Base-by-base conservation (phyloP, 2,329 filamentous ascomycete genomes). In the Cryphonectria naterciae region DNA sequence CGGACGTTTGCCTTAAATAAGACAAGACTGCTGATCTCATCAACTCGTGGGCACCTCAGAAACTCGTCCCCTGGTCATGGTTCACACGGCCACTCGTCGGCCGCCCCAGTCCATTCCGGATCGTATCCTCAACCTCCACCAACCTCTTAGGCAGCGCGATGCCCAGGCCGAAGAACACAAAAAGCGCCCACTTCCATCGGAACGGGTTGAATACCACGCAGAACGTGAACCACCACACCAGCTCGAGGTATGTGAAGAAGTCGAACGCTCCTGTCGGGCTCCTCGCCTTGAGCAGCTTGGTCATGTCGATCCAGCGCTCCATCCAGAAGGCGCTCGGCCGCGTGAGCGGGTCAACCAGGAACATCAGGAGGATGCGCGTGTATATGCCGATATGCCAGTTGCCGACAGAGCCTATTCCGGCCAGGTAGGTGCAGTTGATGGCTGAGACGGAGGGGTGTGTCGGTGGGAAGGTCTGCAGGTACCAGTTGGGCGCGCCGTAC, bases 361-460 rank as follows among this genome's bases (percentile, higher is more conserved):
- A 96, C 93, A 96, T 95, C 75, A 97, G 87, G 8, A 97, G 83
- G 73, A 97, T 92, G 6, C 94, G 87, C 0, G 93, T 97, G 82
- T 96, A 97, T 76, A 97, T 95, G 5, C 93, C 94, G 62, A 97
- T 95, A 77, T 97, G 93, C 86, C 92, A 95, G 79, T 96, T 95
- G 0, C 93, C 92, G 1, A 96, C 92, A 0, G 91, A 92, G 0
- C 93, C 93, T 70, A 96, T 95, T 4, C 90, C 93, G 68, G 92
- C 89, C 69, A 94, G 84, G 75, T 95, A 97, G 0, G 93, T 96
- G 83, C 91, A 87, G 81, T 97, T 97, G 81, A 93, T 95, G 73
- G 91, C 91, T 74, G 91, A 94, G 64, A 97, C 86, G 46, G 89
- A 91, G 0, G 91, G 88, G 74, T 95, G 91, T 4, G 83, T 80